phyloP scores from a whole-genome alignment of 352 stramenopile species.

The Phytophthora sojae region DNA sequence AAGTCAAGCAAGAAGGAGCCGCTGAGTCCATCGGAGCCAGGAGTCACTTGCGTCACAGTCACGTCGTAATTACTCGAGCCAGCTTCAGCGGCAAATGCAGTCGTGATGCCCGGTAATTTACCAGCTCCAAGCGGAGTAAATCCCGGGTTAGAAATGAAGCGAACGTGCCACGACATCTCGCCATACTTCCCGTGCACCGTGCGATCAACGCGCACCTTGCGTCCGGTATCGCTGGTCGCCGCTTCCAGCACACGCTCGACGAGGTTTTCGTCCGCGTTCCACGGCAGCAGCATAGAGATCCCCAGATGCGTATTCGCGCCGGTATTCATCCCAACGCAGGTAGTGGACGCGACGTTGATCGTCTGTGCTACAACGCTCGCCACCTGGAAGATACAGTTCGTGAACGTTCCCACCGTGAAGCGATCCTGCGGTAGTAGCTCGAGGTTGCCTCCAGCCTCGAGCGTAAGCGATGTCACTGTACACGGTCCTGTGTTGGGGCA shows the following conservation, averaged over 20 bases:
- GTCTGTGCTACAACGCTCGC: slow-evolving; percentile 30
- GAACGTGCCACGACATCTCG: slow-evolving; percentile 93
- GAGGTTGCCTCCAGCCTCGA: slow-evolving; percentile 18
- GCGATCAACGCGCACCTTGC: slow-evolving; percentile 87
- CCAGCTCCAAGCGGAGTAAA: slow-evolving; percentile 93
- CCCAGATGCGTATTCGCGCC: slow-evolving; percentile 21
- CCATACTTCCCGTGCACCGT: slow-evolving; percentile 95
- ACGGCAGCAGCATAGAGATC: slow-evolving; percentile 55
- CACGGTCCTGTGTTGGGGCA: slow-evolving; percentile 26
- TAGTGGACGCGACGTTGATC: slow-evolving; percentile 46
- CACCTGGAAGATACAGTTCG: slow-evolving; percentile 63
- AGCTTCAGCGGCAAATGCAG: slow-evolving; percentile 43
- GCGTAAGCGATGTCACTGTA: slow-evolving; percentile 19
- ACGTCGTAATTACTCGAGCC: slow-evolving; percentile 29
- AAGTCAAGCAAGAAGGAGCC: slow-evolving; percentile 94
- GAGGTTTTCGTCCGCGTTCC: slow-evolving; percentile 71
- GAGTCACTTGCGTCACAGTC: slow-evolving; percentile 88
- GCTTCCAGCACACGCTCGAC: slow-evolving; percentile 68
- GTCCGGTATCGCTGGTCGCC: slow-evolving; percentile 41
- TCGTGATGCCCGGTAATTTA: slow-evolving; percentile 81
- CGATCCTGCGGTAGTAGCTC: slow-evolving; percentile 51
- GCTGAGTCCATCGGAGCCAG: slow-evolving; percentile 87
- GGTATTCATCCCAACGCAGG: slow-evolving; percentile 47
- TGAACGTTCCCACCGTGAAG: slow-evolving; percentile 60
- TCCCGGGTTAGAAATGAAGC: slow-evolving; percentile 93